Base-by-base conservation (phyloP, 1,284 basidiomycete species). In the Naganishia albida region DNA sequence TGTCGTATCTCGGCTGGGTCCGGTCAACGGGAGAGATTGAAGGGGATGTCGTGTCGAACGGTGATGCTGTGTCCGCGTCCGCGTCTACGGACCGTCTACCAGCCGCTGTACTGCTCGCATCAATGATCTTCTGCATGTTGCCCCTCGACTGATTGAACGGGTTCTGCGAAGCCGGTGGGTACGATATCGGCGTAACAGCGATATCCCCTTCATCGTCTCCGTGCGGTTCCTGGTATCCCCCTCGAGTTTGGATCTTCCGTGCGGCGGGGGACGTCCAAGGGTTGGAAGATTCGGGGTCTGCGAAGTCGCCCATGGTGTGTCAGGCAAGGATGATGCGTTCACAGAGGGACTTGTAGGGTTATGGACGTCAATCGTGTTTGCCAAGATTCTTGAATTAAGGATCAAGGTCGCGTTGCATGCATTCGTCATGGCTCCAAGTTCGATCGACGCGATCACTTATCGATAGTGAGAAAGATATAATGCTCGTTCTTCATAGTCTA, bases 121-220 rank as follows among this genome's bases (percentile, higher is more conserved):
- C 48, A 3, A 50, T 26, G 23, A 55, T 44, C 44, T 39, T 20
- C 42, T 52, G 40, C 34, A 30, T 55, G 10, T 42, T 34, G 10
- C 46, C 20, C 18, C 66, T 44, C n/a, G 62, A 43, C 13, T 57
- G 48, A 25, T 59, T 59, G 57, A 67, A 67, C 15, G 66, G 66
- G 42, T 62, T 67, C 42, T 63, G 62, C 18, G 66, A 43, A 16
- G 56, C 50, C 10, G 66, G 66, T 20, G 66, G 66, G 49, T 67
- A 67, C 3, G 66, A 65, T 28, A 42, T 59, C 8, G 34, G 23
- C 13, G 25, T 26, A 28, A 48, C 25, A 6, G 53, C 15, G n/a
- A 65, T 42, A 20, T 59, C 54, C 18, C 28, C 20, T 3, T 65
- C 63, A 13, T 50, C 38, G 46, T 49, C 34, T 13, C 49, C 4